Percentiles rank a stretch among this genome's conserved stretches.
These are phyloP conservation scores for Bimuria novae-zelandiae DNA, from an alignment of 2,329 filamentous ascomycete species.

Conservation along the genomic window DNA sequence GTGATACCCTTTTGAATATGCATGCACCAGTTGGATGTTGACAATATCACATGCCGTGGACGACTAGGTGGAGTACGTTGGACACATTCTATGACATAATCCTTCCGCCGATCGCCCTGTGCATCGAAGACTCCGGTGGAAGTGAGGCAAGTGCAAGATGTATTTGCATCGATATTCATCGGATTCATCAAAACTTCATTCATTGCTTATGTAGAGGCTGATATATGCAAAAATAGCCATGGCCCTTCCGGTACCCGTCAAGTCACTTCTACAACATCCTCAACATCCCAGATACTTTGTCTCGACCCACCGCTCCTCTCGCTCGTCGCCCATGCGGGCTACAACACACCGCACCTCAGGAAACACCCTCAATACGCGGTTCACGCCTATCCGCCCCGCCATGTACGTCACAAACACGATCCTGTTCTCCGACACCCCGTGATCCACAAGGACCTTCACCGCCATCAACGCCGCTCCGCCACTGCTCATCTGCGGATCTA, in stretches of 20 bases:
- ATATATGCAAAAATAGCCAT: neutral
- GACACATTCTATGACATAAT: too few species aligned
- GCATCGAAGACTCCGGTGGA: too few species aligned
- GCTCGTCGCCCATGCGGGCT: conserved; percentile 77
- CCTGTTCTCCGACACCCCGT: conserved; percentile 80
- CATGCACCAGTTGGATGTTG: too few species aligned
- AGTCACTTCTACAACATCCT: neutral
- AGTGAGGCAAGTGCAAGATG: too few species aligned
- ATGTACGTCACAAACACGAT: conserved; percentile 95
- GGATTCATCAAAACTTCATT: neutral
- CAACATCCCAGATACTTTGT: conserved; percentile 87
- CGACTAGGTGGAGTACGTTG: too few species aligned
- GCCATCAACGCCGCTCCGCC: conserved; percentile 90
- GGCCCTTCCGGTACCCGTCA: too few species aligned
- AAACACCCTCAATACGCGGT: conserved; percentile 85
- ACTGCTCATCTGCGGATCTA: conserved; percentile 94
- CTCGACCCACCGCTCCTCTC: conserved; percentile 89
- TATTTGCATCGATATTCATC: too few species aligned
- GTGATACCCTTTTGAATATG: conserved; percentile 1
- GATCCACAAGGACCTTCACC: conserved; percentile 91
- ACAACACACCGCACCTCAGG: conserved; percentile 86
- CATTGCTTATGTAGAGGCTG: neutral
- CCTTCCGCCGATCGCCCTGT: too few species aligned
- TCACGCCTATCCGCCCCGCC: conserved; percentile 81
- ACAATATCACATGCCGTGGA: too few species aligned